A percentile compares a stretch with the other conserved stretches of the same genome.
These are phyloP conservation scores for Saccharomyces hybrid DNA, from an alignment of 1,139 yeast genomes.

Conservation along the genomic window DNA sequence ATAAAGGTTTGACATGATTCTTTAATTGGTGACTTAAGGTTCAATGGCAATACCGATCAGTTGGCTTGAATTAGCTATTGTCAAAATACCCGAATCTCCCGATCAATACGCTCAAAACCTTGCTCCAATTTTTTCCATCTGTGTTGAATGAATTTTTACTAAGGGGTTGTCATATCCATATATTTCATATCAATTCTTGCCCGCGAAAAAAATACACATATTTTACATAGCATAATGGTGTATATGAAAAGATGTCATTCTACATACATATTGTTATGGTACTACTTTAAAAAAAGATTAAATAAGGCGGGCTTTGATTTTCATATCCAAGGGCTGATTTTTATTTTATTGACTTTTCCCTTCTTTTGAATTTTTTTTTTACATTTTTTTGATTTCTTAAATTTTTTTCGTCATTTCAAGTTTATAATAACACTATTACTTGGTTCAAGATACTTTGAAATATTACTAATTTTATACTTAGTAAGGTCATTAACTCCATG, in stretches of 20 bases:
- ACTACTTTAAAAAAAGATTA: not conserved
- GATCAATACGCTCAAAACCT: not conserved
- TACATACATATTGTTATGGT: not conserved
- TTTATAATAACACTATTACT: not conserved
- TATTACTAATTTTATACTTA: not conserved
- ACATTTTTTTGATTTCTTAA: not conserved
- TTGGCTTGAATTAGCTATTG: not conserved
- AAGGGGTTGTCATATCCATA: too few species aligned
- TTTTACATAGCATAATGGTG: not conserved
- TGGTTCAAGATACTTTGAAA: not conserved
- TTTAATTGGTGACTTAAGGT: not conserved
- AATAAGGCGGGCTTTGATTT: not conserved
- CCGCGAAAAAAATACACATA: not conserved
- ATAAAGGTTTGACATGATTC: slow-evolving; percentile 38
- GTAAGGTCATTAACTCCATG: not conserved
- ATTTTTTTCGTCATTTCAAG: not conserved
- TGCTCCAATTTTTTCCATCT: not conserved
- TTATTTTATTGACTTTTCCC: not conserved
- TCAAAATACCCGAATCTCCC: too few species aligned
- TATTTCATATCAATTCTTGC: not conserved
- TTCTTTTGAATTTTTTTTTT: not conserved
- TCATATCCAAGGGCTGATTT: not conserved
- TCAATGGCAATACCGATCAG: not conserved
- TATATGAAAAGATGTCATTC: not conserved
- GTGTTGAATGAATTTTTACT: not conserved